These are phyloP conservation scores for Neonectria neomacrospora DNA, from an alignment of 2,329 filamentous ascomycete species.

Conservation along the genomic window DNA sequence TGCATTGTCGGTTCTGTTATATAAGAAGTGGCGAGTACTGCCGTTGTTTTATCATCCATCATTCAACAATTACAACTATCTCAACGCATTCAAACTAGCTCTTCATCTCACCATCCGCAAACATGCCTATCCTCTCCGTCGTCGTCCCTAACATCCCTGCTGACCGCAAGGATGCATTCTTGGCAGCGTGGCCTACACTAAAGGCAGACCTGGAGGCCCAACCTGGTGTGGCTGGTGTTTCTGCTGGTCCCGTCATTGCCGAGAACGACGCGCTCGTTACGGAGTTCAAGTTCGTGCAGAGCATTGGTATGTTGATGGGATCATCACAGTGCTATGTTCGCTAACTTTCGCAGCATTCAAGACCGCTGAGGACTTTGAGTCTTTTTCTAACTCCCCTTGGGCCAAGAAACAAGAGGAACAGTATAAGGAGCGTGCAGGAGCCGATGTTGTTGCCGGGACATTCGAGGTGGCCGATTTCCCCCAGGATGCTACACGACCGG, in stretches of 20 bases:
- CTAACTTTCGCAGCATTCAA: conserved; percentile 21
- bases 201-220: conserved; percentile 24
- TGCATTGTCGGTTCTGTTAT: not conserved
- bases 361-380: conserved; percentile 16
- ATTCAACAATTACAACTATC: not conserved
- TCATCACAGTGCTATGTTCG: not conserved
- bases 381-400: conserved; percentile 17
- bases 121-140: conserved; percentile 28
- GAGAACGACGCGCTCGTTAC: conserved; percentile 16
- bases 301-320: conserved; percentile 4
- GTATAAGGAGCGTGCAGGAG: not conserved
- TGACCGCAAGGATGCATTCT: conserved; percentile 25
- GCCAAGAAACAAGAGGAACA: conserved; percentile 17
- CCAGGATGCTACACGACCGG: not conserved
- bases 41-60: not conserved
- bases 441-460: conserved; percentile 2
- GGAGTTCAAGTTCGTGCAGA: conserved; percentile 27
- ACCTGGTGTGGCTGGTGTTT: conserved; percentile 22
- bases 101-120: conserved; percentile 3
- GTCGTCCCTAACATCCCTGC: conserved; percentile 22
- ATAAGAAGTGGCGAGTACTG: not conserved
- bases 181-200: conserved; percentile 24
- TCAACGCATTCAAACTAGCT: not conserved
- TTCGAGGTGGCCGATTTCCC: conserved; percentile 26
- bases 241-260: conserved; percentile 15